phyloP scores from a whole-genome alignment of 257 asterid genomes.

The Nicotiana paniculata region DNA sequence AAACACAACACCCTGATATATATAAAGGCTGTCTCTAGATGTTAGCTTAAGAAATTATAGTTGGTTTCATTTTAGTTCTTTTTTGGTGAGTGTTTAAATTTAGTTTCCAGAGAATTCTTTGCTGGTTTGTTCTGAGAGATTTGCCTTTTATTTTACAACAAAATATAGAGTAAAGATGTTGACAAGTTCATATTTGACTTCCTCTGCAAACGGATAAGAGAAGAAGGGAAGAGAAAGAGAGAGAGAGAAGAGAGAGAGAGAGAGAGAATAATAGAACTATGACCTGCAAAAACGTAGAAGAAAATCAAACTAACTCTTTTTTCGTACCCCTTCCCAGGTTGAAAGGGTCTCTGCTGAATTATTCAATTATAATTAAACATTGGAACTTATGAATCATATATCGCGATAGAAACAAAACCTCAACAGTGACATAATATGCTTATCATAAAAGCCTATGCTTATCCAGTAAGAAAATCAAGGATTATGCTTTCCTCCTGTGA shows the following conservation, averaged over 20 bases:
- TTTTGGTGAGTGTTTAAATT: not conserved
- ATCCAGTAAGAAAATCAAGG: too few relatives aligned
- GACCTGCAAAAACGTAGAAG: not conserved
- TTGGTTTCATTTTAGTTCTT: not conserved
- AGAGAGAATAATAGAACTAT: not conserved
- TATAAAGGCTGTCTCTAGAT: not conserved
- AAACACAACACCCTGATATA: too few relatives aligned
- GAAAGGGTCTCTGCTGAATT: not conserved
- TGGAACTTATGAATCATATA: too few relatives aligned
- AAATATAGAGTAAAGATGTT: not conserved
- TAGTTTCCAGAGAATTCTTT: not conserved
- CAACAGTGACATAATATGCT: too few relatives aligned
- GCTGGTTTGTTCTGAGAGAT: not conserved
- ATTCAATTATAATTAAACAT: not conserved
- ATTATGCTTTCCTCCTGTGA: too few relatives aligned
- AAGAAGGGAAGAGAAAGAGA: accelerated
- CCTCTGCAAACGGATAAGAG: not conserved
- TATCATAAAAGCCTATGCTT: too few relatives aligned
- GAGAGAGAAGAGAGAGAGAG: not conserved
- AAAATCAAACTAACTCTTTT: not conserved
- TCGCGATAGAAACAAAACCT: too few relatives aligned
- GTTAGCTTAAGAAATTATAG: not conserved
- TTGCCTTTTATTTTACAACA: not conserved
- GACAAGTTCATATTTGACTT: not conserved
- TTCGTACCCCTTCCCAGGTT: not conserved